Conservation (phyloP, 257 asterid genomes). For the Solanum sitiens region DNA sequence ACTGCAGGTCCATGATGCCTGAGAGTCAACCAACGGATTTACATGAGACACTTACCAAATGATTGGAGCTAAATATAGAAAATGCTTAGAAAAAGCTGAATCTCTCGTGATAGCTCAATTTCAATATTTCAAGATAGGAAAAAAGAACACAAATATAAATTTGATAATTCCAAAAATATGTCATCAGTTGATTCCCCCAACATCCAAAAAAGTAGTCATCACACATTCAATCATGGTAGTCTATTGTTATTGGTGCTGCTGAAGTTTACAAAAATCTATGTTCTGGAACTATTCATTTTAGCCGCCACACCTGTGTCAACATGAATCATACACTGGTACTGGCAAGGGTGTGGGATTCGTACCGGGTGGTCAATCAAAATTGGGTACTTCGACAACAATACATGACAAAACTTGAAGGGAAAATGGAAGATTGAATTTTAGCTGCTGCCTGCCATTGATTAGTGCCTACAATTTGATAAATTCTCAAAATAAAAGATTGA, state of each 20-base stretch:
- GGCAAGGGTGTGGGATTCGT: background rate
- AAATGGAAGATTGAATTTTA: background rate
- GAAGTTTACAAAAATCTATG: background rate
- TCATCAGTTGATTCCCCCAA: background rate
- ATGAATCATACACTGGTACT: background rate
- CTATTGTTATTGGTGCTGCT: background rate
- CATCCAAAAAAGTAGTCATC: background rate
- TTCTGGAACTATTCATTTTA: background rate
- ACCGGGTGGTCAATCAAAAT: background rate
- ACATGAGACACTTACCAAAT: conserved; percentile 5
- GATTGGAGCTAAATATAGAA: background rate
- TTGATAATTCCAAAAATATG: background rate
- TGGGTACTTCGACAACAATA: background rate
- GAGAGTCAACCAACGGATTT: conserved; percentile 27
- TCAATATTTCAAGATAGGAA: background rate
- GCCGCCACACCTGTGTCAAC: background rate
- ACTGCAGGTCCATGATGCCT: conserved; percentile 72
- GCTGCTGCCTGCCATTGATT: background rate
- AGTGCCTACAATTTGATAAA: background rate
- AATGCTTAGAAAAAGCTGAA: conserved; percentile 1
- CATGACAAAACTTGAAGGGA: background rate
- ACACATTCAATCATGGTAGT: background rate
- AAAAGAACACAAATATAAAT: background rate
- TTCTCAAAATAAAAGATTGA: background rate
- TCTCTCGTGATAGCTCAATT: background rate